Base-by-base conservation (phyloP, 768 basidiomycete genomes). In the Polyporus arcularius region DNA sequence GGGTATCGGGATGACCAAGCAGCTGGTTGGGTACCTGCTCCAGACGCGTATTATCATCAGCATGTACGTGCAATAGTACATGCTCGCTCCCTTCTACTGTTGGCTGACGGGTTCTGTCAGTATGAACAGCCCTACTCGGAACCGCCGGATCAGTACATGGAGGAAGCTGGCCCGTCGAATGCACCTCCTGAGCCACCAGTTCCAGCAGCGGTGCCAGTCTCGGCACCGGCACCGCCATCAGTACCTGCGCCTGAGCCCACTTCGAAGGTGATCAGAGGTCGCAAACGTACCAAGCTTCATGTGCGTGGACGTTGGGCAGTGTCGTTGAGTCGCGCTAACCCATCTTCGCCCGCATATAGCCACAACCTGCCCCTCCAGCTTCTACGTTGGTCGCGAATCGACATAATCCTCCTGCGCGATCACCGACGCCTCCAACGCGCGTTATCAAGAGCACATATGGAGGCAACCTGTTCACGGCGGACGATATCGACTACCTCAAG, bases 391-490 rank as follows among this genome's bases (percentile, higher is more conserved):
- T 91, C 8, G 77, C 82, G 0, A 90, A 86, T 67, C 81, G 86
- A 30, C 82, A 83, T 55, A 80, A 79, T 35, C 87, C 88, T 0
- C 82, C 85, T 18, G 88, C 88, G 14, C 83, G 92, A 3, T 94
- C 92, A 26, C 92, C 92, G 4, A 91, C 90, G 0, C 92, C 92
- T 12, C 92, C 92, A 18, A 84, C 82, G 5, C 84, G 91, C 15
- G 87, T 93, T 21, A 86, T 94, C 70, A 93, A 92, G 74, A 94
- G 92, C 67, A 93, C 92, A 0, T 94, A 93, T 67, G 92, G 92
- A 46, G 92, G 92, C 14, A 94, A 94, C 69, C 71, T 93, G 41
- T 94, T 94, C 68, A 94, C 92, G 0, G 80, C 87, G 2, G 92
- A 94, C 50, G 92, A 94, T 69, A 85, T 94, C 43, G 57, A 84